Evolutionary conservation across 2,329 filamentous ascomycete genomes (phyloP).

Genomic region (Emmonsia crescens): DNA sequence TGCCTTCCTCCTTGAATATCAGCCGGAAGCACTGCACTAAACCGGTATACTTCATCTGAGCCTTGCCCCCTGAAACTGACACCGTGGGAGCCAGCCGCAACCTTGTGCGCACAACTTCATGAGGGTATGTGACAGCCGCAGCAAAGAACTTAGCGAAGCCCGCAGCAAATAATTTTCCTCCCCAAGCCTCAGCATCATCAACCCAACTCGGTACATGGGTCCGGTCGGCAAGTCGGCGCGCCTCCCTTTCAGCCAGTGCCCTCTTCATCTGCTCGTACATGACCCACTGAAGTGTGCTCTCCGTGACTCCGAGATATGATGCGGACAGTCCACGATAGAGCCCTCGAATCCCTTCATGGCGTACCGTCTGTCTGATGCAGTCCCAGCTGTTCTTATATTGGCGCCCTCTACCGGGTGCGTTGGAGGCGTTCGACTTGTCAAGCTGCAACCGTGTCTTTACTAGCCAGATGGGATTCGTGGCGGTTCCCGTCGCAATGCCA

Average conservation of each 20-base stretch:
- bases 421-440: constrained; percentile 69
- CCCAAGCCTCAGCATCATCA: constrained; percentile 68
- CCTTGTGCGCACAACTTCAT: constrained; percentile 78
- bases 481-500: constrained; percentile 76
- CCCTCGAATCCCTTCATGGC: constrained; percentile 66
- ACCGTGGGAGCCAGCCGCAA: constrained; percentile 78
- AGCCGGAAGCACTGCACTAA: constrained; percentile 78
- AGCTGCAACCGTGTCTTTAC: constrained; percentile 89
- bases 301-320: constrained; percentile 79
- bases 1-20: constrained; percentile 78
- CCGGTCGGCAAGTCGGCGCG: constrained; percentile 42
- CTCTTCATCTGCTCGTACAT: constrained; percentile 87
- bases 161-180: constrained; percentile 68
- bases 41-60: constrained; percentile 72
- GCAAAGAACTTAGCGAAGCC: constrained; percentile 69
- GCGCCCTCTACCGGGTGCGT: constrained; percentile 43
- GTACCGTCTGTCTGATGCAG: constrained; percentile 70
- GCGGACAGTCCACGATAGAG: constrained; percentile 86
- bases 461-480: constrained; percentile 93
- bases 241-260: constrained; percentile 52
- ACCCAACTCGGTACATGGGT: constrained; percentile 55
- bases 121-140: constrained; percentile 76
- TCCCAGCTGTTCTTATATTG: constrained; percentile 81
- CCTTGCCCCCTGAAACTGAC: constrained; percentile 50
- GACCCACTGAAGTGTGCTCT: constrained; percentile 87